Evolutionary conservation across 228 moss, liverwort and hornwort genomes (phyloP), one percentile per base, ranked within the genome.

Genomic region (Sphagnum fallax): DNA sequence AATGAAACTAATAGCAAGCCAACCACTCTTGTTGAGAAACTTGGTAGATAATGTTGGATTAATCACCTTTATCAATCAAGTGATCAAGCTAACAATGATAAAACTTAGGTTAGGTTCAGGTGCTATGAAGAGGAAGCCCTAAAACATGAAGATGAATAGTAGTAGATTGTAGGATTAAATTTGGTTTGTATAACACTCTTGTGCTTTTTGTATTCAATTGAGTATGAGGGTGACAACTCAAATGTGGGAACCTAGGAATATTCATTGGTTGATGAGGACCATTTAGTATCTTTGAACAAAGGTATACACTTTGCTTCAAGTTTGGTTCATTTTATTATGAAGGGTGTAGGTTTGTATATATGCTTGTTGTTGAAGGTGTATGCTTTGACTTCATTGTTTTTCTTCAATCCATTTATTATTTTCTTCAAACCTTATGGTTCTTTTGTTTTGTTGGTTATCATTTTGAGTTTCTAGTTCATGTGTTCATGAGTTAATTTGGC

Each of bases 111-210:
- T n/a, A 66, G 53, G 16, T 61, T 67, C 47, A 53, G 57, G 67
- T 16, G 48, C 67, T 18, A 69, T 70, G 16, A 32, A 32, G 66
- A 49, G 32, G 63, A 73, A 74, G 76, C 16, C 50, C 65, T 49
- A 62, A 49, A 51, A 4, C 78, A 70, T 70, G 51, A 65, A 16
- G 53, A 70, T 49, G 70, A 84, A 66, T 70, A 70, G 60, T 70
- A 70, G 60, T 49, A 76, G 14, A 82, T 76, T 10, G 68, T 64
- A 64, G 89, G 89, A 47, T 83, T 79, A 74, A 80, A 91, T 63
- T 67, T 84, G 71, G 72, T 94, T 61, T 98, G 92, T 93, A 77
- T 87, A 76, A 85, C 89, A 65, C 75, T 93, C 52, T 79, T 87
- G 64, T 98, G 92, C 73, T 80, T 92, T 48, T 90, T 90, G 8